A percentile compares a stretch with the other conserved stretches of the same genome.
Conservation (phyloP, 331 rosid genomes). For the Dryas integrifolia region DNA sequence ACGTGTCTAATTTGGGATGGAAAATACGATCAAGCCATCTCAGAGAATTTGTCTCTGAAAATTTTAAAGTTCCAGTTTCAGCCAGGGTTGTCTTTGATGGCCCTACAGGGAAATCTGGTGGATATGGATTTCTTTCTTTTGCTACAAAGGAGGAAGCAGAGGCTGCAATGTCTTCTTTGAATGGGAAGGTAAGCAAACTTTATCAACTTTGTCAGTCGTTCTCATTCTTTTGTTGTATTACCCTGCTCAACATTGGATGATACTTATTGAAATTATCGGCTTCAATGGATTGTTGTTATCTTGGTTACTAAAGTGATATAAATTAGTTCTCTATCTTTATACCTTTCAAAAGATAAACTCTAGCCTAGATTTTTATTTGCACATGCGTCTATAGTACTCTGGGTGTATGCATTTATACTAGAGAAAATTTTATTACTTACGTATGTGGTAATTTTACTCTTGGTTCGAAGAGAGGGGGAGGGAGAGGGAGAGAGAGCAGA, state of each 20-base stretch:
- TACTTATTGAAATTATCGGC: not conserved
- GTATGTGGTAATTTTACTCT: not conserved
- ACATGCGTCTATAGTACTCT: not conserved
- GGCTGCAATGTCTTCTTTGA: conserved; percentile 65
- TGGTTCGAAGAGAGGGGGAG: not conserved
- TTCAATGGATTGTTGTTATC: not conserved
- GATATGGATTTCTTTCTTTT: conserved; percentile 85
- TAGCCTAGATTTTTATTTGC: not conserved
- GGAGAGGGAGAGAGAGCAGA: not conserved
- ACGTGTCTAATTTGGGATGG: conserved; percentile 78
- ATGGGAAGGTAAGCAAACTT: conserved; percentile 60
- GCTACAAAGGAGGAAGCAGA: conserved; percentile 72
- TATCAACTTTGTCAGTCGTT: conserved; percentile 9
- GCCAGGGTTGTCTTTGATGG: conserved; percentile 79
- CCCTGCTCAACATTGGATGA: not conserved
- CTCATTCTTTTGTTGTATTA: conserved; percentile 11
- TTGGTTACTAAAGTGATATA: not conserved
- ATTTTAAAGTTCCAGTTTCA: conserved; percentile 64
- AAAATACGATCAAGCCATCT: conserved; percentile 76
- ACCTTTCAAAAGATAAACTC: not conserved
- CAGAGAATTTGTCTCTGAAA: conserved; percentile 55
- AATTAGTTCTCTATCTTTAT: not conserved
- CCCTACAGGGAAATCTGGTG: conserved; percentile 61
- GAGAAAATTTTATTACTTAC: not conserved
- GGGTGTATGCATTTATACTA: not conserved